Conservation (phyloP, 257 asterid genomes). For the Penstemon newberryi region DNA sequence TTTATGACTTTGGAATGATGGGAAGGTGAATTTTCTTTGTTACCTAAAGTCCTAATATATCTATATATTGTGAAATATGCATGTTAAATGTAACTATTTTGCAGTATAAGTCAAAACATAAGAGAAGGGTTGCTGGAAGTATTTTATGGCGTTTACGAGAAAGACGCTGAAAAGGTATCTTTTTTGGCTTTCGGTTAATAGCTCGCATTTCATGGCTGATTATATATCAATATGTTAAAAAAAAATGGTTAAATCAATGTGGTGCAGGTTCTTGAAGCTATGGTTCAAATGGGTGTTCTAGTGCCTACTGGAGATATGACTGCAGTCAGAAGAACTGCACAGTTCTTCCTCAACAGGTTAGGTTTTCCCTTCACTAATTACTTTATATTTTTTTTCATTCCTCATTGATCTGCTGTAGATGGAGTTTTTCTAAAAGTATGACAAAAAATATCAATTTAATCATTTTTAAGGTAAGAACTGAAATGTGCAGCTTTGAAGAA, state of each 20-base stretch:
- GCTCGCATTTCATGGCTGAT: too few relatives aligned
- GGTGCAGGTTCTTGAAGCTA: slow-evolving; percentile 63
- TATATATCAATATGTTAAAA: too few relatives aligned
- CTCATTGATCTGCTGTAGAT: too few relatives aligned
- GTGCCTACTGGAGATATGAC: slow-evolving; percentile 95
- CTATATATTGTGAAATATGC: too few relatives aligned
- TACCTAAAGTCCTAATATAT: too few relatives aligned
- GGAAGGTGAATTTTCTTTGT: slow-evolving; percentile 55
- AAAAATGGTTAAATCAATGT: too few relatives aligned
- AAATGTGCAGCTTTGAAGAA: slow-evolving; percentile 73
- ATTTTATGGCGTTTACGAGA: slow-evolving; percentile 91
- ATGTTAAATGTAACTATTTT: slow-evolving; percentile 10
- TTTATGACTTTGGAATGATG: slow-evolving; percentile 90
- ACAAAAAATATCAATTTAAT: background rate
- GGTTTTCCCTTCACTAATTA: background rate
- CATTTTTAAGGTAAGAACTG: slow-evolving; percentile 17
- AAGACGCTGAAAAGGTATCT: slow-evolving; percentile 65
- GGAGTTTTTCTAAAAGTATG: background rate
- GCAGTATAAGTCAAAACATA: slow-evolving; percentile 83
- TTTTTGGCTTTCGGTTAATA: too few relatives aligned
- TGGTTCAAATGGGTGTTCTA: slow-evolving; percentile 88
- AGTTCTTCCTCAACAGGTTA: slow-evolving; percentile 86
- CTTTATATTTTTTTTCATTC: too few relatives aligned
- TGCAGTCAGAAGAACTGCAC: slow-evolving; percentile 90
- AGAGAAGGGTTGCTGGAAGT: slow-evolving; percentile 87